phyloP scores from a whole-genome alignment of 1,139 yeast species.

The Yarrowia galli region DNA sequence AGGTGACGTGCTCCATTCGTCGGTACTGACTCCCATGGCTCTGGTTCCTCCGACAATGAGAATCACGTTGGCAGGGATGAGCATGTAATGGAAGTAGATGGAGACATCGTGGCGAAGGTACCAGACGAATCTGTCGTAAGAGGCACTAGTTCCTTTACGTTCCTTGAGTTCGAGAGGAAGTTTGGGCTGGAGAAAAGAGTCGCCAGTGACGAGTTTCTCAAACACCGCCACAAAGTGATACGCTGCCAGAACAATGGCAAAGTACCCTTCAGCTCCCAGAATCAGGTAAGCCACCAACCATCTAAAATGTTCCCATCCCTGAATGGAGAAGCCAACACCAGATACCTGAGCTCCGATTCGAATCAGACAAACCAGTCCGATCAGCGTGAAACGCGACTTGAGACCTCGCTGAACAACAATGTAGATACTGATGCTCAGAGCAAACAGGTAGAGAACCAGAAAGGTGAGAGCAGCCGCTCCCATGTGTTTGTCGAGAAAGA shows the following conservation, averaged over 20 bases:
- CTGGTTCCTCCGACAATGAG: constrained; percentile 45
- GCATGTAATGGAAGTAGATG: constrained; percentile 42
- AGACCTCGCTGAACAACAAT: not conserved
- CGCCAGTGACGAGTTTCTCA: constrained; percentile 13
- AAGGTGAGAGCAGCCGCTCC: constrained; percentile 30
- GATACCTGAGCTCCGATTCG: constrained; percentile 17
- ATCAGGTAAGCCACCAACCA: constrained; percentile 21
- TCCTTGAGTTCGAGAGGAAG: constrained; percentile 10
- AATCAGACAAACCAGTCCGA: constrained; percentile 17
- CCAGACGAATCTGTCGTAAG: not conserved
- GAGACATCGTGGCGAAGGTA: not conserved
- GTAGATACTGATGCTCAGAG: not conserved
- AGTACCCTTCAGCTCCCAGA: constrained; percentile 29
- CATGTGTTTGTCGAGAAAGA: constrained; percentile 9
- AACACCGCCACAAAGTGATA: constrained; percentile 20
- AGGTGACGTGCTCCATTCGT: constrained; percentile 15
- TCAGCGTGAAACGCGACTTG: constrained; percentile 4
- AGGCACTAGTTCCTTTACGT: not conserved
- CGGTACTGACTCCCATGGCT: constrained; percentile 40
- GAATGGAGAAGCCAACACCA: constrained; percentile 12
- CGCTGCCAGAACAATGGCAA: constrained; percentile 13
- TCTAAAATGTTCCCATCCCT: constrained; percentile 8
- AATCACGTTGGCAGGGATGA: constrained; percentile 46
- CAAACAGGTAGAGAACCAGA: not conserved
- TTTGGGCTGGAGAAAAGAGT: constrained; percentile 8